Conservation (phyloP, 371 early-diverging fungal species). For the Mucor lusitanicus region DNA sequence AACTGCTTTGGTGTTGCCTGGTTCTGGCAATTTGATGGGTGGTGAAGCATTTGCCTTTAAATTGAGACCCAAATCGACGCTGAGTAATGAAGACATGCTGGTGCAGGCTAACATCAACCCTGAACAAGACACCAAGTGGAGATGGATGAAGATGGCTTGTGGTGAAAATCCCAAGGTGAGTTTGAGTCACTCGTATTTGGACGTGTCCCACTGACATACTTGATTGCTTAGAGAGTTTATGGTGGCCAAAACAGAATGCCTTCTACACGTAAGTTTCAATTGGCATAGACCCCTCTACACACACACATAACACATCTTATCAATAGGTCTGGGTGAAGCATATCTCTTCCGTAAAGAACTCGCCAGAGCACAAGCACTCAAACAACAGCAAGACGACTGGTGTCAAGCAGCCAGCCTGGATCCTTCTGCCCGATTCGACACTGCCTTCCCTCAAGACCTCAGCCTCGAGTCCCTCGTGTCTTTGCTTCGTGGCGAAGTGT, state of each 20-base stretch:
- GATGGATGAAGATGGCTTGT: constrained; percentile 83
- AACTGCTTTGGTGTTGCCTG: constrained; percentile 75
- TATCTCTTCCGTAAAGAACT: constrained; percentile 71
- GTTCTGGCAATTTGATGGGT: constrained; percentile 77
- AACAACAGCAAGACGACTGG: constrained; percentile 76
- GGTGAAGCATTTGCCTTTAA: constrained; percentile 75
- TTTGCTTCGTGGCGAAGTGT: constrained; percentile 72
- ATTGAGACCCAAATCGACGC: constrained; percentile 46
- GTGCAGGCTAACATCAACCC: constrained; percentile 50
- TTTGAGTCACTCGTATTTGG: too few species aligned
- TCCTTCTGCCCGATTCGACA: constrained; percentile 25
- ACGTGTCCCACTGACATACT: too few species aligned
- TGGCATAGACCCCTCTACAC: too few species aligned
- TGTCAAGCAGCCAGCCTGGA: constrained; percentile 56
- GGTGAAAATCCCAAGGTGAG: constrained; percentile 80
- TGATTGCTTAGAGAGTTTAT: constrained; percentile 30
- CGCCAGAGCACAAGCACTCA: constrained; percentile 55
- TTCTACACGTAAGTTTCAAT: constrained; percentile 21
- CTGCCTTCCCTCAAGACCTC: constrained; percentile 68
- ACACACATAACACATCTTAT: too few species aligned
- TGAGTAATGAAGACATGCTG: constrained; percentile 66
- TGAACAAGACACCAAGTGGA: constrained; percentile 40
- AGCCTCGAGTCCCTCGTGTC: constrained; percentile 64
- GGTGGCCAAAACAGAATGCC: constrained; percentile 34
- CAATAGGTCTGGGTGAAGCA: constrained; percentile 59